A percentile compares a stretch with the other conserved stretches of the same genome.
Conservation (phyloP, 306 rosid species). For the Adenanthera pavonina region DNA sequence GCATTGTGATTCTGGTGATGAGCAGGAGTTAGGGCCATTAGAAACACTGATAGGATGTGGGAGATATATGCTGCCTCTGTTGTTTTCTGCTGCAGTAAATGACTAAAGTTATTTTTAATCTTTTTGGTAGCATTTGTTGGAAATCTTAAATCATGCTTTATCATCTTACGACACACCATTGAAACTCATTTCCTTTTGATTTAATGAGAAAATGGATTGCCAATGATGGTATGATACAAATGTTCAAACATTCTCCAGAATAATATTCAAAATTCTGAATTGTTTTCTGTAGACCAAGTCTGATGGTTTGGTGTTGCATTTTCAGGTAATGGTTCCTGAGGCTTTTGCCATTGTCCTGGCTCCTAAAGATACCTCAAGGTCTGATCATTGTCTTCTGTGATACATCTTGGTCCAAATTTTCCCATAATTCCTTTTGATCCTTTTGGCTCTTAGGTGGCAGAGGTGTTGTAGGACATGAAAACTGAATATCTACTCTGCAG, state of each 20-base stretch:
- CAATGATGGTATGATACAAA: not conserved
- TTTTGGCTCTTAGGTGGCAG: not conserved
- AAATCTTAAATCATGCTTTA: not conserved
- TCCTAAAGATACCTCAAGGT: conserved; percentile 77
- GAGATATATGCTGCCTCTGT: not conserved
- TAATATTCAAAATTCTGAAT: conserved; percentile 17
- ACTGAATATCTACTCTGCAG: not conserved
- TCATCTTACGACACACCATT: not conserved
- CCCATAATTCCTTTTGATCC: not conserved
- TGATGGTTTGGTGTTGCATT: conserved; percentile 27
- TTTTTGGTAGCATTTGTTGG: not conserved
- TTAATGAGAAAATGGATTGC: conserved; percentile 13
- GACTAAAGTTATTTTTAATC: not conserved
- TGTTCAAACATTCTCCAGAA: conserved; percentile 28
- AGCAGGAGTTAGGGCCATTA: conserved; percentile 2
- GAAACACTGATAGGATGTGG: conserved; percentile 6
- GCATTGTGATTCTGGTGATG: conserved; percentile 11
- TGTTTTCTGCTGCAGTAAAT: not conserved
- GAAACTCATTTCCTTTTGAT: not conserved
- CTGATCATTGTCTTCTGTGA: conserved; percentile 20
- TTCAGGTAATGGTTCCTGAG: conserved; percentile 80
- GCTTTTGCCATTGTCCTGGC: conserved; percentile 89
- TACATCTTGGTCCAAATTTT: not conserved
- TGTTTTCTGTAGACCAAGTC: not conserved
- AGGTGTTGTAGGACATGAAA: not conserved